Evolutionary conservation across 768 basidiomycete genomes (phyloP).

Genomic region (Calocybe gangraenosa): DNA sequence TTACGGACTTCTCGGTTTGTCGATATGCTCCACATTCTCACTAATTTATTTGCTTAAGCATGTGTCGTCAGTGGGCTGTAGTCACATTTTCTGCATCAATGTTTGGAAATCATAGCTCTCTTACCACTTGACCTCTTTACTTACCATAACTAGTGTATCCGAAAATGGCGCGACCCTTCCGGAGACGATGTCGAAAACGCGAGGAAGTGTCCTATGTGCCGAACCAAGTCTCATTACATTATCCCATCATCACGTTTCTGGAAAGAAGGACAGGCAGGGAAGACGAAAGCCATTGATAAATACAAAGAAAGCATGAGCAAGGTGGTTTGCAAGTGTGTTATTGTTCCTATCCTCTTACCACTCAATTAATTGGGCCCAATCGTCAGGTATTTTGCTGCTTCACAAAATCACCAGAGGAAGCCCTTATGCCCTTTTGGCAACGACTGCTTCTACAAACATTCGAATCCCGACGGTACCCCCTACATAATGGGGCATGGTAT

Average conservation of each 20-base stretch:
- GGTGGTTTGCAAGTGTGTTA: constrained; percentile 60
- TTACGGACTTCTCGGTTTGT: constrained; percentile 65
- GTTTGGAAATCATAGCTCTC: constrained; percentile 31
- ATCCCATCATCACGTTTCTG: constrained; percentile 72
- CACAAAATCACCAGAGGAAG: constrained; percentile 27
- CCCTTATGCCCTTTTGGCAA: constrained; percentile 75
- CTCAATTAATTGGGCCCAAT: no score
- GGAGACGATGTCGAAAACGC: constrained; percentile 45
- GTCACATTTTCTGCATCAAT: constrained; percentile 72
- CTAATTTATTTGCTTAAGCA: neutral
- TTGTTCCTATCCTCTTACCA: neutral
- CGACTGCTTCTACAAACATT: constrained; percentile 80
- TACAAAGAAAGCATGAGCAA: constrained; percentile 75
- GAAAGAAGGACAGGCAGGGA: constrained; percentile 48
- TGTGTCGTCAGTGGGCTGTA: constrained; percentile 54
- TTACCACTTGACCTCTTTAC: neutral
- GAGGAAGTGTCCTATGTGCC: constrained; percentile 80
- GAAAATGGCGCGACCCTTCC: constrained; percentile 67
- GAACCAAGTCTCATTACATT: constrained; percentile 60
- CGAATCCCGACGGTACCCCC: constrained; percentile 60
- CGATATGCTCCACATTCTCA: neutral
- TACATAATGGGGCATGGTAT: constrained; percentile 53
- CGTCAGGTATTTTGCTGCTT: constrained; percentile 58
- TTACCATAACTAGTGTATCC: constrained; percentile 55
- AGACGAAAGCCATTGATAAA: constrained; percentile 42